Percentiles rank a stretch among this genome's conserved stretches.
Conservation (phyloP, 192 early-diverging fungal genomes). For the Spizellomyces punctatus region DNA sequence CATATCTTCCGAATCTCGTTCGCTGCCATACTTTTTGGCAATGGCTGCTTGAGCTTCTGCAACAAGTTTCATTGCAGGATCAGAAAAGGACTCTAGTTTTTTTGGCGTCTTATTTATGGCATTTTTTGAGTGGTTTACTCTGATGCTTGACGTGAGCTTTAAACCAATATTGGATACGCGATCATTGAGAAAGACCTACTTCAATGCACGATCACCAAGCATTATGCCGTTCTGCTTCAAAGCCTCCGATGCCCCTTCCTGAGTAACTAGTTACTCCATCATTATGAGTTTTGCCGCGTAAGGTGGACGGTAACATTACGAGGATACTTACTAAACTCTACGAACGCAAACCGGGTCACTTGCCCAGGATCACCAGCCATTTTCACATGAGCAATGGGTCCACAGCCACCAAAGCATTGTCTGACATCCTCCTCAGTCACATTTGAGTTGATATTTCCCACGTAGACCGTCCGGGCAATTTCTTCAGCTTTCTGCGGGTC, state of each 20-base stretch:
- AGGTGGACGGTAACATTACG: neutral
- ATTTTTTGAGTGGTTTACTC: constrained; percentile 77
- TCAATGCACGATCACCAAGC: constrained; percentile 65
- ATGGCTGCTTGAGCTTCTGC: constrained; percentile 56
- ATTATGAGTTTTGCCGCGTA: neutral
- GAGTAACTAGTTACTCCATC: constrained; percentile 34
- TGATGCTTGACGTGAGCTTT: constrained; percentile 10
- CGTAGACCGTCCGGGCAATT: constrained; percentile 76
- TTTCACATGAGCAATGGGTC: constrained; percentile 70
- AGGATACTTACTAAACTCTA: constrained; percentile 64
- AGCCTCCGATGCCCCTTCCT: constrained; percentile 57
- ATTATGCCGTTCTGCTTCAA: constrained; percentile 66
- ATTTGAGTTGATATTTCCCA: constrained; percentile 65
- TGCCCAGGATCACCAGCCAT: constrained; percentile 75
- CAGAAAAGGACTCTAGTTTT: constrained; percentile 36
- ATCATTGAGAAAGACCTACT: constrained; percentile 34
- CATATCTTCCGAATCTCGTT: constrained; percentile 5
- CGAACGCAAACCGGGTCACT: constrained; percentile 73
- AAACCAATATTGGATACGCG: constrained; percentile 5
- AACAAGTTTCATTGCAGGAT: constrained; percentile 54
- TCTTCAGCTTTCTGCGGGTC: constrained; percentile 74
- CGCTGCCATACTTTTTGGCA: constrained; percentile 34
- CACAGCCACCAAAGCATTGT: constrained; percentile 61
- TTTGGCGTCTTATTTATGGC: constrained; percentile 69
- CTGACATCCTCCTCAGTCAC: constrained; percentile 66